Conservation (phyloP, 257 asterid genomes). For the Solanum commersonii region DNA sequence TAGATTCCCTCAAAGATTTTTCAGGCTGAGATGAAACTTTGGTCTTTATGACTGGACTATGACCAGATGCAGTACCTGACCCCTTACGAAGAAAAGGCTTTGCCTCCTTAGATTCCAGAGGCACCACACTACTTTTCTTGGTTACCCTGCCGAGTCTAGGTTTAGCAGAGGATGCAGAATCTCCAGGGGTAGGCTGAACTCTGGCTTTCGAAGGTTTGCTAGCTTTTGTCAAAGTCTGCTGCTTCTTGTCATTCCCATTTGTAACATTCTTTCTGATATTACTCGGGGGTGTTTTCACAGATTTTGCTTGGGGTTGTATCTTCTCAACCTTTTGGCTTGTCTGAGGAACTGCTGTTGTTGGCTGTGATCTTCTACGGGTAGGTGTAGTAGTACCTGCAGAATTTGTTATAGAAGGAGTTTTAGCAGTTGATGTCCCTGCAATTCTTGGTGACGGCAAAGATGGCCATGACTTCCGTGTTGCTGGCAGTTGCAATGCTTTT, state of each 20-base stretch:
- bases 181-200: conserved; percentile 36
- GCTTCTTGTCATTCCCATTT: conserved; percentile 45
- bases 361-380: conserved; percentile 58
- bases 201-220: conserved; percentile 43
- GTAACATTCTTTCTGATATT: conserved; percentile 38
- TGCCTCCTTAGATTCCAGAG: conserved; percentile 49
- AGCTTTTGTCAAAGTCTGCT: conserved; percentile 37
- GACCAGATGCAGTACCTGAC: conserved; percentile 43
- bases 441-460: conserved; percentile 59
- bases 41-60: conserved; percentile 7
- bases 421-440: conserved; percentile 50
- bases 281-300: conserved; percentile 35
- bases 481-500: conserved; percentile 56
- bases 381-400: conserved; percentile 33
- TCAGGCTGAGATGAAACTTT: conserved; percentile 12
- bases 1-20: conserved; percentile 28
- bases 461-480: conserved; percentile 85
- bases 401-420: conserved; percentile 32
- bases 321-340: conserved; percentile 41
- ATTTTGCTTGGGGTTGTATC: conserved; percentile 30
- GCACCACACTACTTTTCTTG: conserved; percentile 90
- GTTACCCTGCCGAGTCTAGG: conserved; percentile 66
- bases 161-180: conserved; percentile 39
- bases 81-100: conserved; percentile 93
- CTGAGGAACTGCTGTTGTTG: conserved; percentile 38